Conservation (phyloP, 164 flowering plant genomes). For the Saururus chinensis region DNA sequence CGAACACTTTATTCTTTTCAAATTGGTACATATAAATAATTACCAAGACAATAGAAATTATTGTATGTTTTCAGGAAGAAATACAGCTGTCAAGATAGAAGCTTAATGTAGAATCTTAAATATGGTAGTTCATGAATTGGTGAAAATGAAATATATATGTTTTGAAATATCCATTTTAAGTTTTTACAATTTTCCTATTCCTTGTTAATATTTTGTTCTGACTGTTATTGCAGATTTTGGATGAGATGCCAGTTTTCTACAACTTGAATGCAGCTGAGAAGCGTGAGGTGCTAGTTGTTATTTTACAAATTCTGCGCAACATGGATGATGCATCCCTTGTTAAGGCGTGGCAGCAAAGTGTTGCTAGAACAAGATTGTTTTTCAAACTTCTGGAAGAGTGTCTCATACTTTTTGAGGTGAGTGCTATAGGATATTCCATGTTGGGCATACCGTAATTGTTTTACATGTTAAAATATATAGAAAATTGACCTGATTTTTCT, state of each 20-base stretch:
- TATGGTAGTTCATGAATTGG: too few relatives aligned
- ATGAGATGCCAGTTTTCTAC: conserved; percentile 99
- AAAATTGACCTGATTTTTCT: neutral
- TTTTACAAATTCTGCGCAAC: conserved; percentile 86
- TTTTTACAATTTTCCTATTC: neutral
- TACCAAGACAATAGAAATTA: too few relatives aligned
- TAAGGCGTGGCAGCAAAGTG: conserved; percentile 97
- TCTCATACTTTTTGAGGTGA: conserved; percentile 86
- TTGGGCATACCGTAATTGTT: too few relatives aligned
- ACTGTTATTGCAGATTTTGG: conserved; percentile 66
- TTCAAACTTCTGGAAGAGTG: conserved; percentile 96
- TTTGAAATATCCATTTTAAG: neutral
- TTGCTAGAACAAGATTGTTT: conserved; percentile 94
- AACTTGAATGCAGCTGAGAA: conserved; percentile 81
- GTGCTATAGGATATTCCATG: neutral
- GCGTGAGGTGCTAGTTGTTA: conserved; percentile 80
- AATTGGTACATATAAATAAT: too few relatives aligned
- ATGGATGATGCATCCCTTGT: conserved; percentile 88
- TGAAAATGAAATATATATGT: too few relatives aligned
- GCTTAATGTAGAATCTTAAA: too few relatives aligned
- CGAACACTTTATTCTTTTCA: too few relatives aligned
- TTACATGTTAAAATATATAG: neutral
- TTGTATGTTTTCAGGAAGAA: too few relatives aligned
- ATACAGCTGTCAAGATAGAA: too few relatives aligned
- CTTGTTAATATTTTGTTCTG: conserved; percentile 2